A percentile compares a stretch with the other conserved stretches of the same genome.
Evolutionary conservation across 495 filamentous ascomycete species (phyloP).

Genomic region (Tuber aestivum): DNA sequence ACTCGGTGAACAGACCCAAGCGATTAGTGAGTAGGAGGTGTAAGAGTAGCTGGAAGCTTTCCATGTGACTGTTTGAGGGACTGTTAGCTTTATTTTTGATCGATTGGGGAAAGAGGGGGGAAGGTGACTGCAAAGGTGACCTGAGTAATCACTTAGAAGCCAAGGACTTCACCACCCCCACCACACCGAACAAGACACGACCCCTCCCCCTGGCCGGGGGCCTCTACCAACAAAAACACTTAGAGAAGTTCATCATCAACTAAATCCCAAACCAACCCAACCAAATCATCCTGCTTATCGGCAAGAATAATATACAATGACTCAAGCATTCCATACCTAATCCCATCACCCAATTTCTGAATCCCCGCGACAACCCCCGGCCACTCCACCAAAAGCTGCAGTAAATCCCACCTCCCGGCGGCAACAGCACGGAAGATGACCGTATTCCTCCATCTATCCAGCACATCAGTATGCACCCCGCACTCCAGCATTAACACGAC

Average conservation of each 20-base stretch:
- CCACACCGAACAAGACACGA: background rate
- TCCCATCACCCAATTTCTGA: background rate
- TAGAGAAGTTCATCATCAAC: background rate
- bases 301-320: background rate
- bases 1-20: background rate
- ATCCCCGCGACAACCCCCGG: background rate
- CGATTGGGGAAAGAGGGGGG: background rate
- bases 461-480: background rate
- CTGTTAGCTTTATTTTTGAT: background rate
- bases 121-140: background rate
- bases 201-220: background rate
- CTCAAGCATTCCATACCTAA: background rate
- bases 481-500: background rate
- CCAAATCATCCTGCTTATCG: background rate
- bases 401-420: background rate
- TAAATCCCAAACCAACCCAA: background rate
- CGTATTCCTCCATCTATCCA: background rate
- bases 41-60: background rate
- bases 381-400: background rate
- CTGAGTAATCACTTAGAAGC: background rate
- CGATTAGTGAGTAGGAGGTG: background rate
- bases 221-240: background rate
- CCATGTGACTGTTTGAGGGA: background rate
- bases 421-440: background rate
- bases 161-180: background rate